These are phyloP conservation scores for Ogataea philodendri DNA, from an alignment of 805 yeast genomes.

Conservation along the genomic window DNA sequence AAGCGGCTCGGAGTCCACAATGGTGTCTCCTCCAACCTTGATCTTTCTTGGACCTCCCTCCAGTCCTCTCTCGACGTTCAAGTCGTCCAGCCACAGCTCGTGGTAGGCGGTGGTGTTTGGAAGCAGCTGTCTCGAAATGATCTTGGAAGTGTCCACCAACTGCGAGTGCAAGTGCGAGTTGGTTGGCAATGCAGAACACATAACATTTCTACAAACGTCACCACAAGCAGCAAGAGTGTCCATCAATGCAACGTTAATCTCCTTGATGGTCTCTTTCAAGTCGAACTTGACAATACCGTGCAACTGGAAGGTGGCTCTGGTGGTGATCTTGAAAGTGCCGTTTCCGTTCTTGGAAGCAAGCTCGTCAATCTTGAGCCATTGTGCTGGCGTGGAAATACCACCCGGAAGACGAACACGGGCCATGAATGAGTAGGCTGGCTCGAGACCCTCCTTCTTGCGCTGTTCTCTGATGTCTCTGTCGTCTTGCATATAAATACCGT, in stretches of 20 bases:
- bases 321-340: conserved; percentile 90
- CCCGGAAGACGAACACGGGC: conserved; percentile 95
- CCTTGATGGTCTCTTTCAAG: conserved; percentile 86
- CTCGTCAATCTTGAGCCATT: conserved; percentile 84
- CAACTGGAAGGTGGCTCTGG: conserved; percentile 95
- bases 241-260: conserved; percentile 84
- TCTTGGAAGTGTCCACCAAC: conserved; percentile 58
- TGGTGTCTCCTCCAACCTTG: conserved; percentile 85
- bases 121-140: conserved; percentile 75
- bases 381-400: conserved; percentile 81
- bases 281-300: conserved; percentile 92
- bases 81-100: conserved; percentile 77
- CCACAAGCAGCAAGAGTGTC: conserved; percentile 98
- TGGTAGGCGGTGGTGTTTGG: conserved; percentile 95
- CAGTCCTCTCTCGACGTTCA: conserved; percentile 29
- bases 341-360: conserved; percentile 82
- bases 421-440: conserved; percentile 97
- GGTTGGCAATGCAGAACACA: conserved; percentile 84
- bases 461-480: conserved; percentile 95
- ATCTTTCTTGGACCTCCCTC: conserved; percentile 86
- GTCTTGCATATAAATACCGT: conserved; percentile 98
- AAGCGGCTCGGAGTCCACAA: conserved; percentile 81
- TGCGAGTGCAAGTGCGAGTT: conserved; percentile 81
- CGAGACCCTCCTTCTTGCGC: conserved; percentile 87
- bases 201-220: conserved; percentile 95